These are phyloP conservation scores for Tolypocladium sp. DNA, from an alignment of 2,329 filamentous ascomycete species.

Conservation along the genomic window DNA sequence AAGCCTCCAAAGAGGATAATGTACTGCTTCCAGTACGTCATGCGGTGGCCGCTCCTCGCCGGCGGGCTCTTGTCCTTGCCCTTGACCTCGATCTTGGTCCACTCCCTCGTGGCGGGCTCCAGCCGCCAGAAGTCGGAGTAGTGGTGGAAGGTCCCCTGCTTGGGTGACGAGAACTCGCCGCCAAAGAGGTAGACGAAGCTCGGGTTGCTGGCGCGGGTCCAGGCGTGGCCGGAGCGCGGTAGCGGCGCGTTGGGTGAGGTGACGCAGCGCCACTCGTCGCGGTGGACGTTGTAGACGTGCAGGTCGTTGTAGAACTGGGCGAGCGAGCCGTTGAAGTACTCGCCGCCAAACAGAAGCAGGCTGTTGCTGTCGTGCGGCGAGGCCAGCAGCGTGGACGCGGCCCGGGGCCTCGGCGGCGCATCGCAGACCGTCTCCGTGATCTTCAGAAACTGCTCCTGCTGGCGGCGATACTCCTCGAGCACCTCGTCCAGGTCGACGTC, in stretches of 20 bases:
- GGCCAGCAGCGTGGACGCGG: constrained; percentile 73
- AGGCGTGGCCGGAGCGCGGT: constrained; percentile 86
- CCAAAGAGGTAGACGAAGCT: constrained; percentile 87
- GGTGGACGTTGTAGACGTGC: constrained; percentile 66
- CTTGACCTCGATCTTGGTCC: constrained; percentile 76
- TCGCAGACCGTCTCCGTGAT: constrained; percentile 71
- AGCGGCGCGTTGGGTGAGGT: constrained; percentile 87
- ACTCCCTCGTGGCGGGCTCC: constrained; percentile 76
- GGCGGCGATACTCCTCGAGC: constrained; percentile 83
- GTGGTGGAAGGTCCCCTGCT: constrained; percentile 97
- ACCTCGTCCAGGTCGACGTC: constrained; percentile 91
- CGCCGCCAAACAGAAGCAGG: constrained; percentile 84
- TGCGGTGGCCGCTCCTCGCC: constrained; percentile 83
- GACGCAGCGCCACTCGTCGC: constrained; percentile 83
- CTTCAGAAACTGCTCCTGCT: constrained; percentile 90
- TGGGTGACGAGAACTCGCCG: constrained; percentile 92
- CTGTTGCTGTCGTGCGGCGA: constrained; percentile 82
- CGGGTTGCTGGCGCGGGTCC: constrained; percentile 80
- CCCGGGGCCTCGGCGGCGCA: constrained; percentile 66
- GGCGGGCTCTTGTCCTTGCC: constrained; percentile 72
- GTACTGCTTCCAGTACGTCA: constrained; percentile 97
- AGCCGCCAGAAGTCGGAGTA: constrained; percentile 98
- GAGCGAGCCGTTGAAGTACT: constrained; percentile 88
- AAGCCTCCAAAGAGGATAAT: constrained; percentile 94
- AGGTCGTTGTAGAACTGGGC: constrained; percentile 64